A percentile compares a stretch with the other conserved stretches of the same genome.
phyloP scores from a whole-genome alignment of 306 rosid species.

The Prunus campanulata region DNA sequence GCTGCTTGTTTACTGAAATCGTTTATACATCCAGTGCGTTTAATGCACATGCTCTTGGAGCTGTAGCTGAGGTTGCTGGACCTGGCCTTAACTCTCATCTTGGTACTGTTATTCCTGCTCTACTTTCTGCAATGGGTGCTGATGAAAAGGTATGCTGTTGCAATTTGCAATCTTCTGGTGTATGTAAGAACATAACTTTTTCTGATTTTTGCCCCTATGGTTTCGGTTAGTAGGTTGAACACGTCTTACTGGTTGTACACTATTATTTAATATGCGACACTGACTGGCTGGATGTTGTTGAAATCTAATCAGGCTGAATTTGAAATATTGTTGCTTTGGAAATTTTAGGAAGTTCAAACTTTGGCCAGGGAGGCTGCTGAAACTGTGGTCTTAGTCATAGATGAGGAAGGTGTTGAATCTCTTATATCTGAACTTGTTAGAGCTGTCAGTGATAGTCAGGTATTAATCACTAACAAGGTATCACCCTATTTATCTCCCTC shows the following conservation, averaged over 20 bases:
- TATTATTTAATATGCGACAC: background rate
- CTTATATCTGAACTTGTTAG: conserved; percentile 79
- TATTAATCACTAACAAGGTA: conserved; percentile 16
- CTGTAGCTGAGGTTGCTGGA: conserved; percentile 97
- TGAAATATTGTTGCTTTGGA: conserved; percentile 18
- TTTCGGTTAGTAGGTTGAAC: background rate
- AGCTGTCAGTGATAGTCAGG: conserved; percentile 83
- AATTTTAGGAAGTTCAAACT: conserved; percentile 74
- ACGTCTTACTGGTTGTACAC: background rate
- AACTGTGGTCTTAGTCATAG: conserved; percentile 79
- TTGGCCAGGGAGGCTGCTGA: conserved; percentile 90
- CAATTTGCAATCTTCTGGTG: background rate
- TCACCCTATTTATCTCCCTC: conserved; percentile 2
- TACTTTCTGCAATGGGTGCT: conserved; percentile 74
- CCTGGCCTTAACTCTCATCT: conserved; percentile 85
- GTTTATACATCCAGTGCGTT: conserved; percentile 62
- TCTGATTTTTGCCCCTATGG: background rate
- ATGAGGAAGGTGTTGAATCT: conserved; percentile 86
- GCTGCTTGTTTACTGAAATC: conserved; percentile 3
- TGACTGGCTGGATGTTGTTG: background rate
- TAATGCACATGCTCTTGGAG: conserved; percentile 96
- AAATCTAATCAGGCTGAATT: background rate
- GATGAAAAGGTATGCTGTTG: conserved; percentile 57
- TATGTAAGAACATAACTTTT: background rate
- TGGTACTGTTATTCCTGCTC: conserved; percentile 84